Base-by-base conservation (phyloP, 2,329 filamentous ascomycete species). In the Thelonectria discophora region DNA sequence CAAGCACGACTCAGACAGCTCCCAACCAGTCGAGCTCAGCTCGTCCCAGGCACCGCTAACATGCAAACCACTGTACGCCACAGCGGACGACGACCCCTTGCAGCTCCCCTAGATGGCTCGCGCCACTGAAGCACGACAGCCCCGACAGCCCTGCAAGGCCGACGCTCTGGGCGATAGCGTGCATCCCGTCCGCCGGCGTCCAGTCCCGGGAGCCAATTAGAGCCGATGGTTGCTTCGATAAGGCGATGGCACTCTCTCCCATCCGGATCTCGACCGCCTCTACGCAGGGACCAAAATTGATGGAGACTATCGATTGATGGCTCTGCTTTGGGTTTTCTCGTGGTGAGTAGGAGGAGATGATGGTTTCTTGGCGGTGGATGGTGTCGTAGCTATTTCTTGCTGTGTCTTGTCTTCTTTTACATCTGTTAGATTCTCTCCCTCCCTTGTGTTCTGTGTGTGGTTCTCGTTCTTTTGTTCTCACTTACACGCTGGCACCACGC, bases 371-470 rank as follows among this genome's bases (percentile, higher is more conserved):
- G 13, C 11, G 4, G 1, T 18, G 11, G 12, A 18, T 48, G 15
- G 20, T 43, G 21, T 12, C n/a, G n/a, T n/a, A n/a, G 3, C 8
- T 15, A 34, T 39, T n/a, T n/a, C 39, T 13, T 34, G 17, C 11
- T 20, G n/a, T 20, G 5, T 39, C 9, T 32, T 45, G 21, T 46
- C 34, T 1, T 30, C 30, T 37, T 37, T 34, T 12, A 59, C 60
- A 11, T 42, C 43, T 34, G n/a, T 34, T 45, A n/a, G n/a, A n/a
- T n/a, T n/a, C n/a, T 32, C 43, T 48, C 20, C 18, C 42, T 60
- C 45, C 39, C 13, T 17, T 30, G 8, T 30, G 5, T 9, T 30
- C 2, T 30, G 27, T 30, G 27, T 30, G 27, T 30, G 27, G 6
- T 10, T 30, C 27, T 10, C 27, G 9, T 8, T 30, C 27, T 30